A percentile compares a stretch with the other conserved stretches of the same genome.
phyloP scores from a whole-genome alignment of 495 filamentous ascomycete species.

The Tetracladium setigerum region DNA sequence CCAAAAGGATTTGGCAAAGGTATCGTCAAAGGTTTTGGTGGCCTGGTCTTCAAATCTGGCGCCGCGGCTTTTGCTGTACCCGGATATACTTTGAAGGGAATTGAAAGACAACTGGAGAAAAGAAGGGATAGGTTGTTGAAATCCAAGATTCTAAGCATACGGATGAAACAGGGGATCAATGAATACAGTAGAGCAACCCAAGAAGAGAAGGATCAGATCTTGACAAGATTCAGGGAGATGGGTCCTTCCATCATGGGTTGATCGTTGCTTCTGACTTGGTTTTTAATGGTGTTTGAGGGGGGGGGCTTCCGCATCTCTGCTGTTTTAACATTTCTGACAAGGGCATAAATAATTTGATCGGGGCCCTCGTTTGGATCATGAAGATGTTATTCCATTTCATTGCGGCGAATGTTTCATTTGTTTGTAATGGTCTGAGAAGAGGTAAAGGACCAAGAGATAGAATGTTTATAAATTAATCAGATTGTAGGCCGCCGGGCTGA shows the following conservation, averaged over 20 bases:
- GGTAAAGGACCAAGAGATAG: too few species aligned
- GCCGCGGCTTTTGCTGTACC: slow-evolving; percentile 39
- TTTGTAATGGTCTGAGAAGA: too few species aligned
- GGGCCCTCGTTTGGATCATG: too few species aligned
- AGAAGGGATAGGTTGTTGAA: slow-evolving; percentile 21
- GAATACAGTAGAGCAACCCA: slow-evolving; percentile 15
- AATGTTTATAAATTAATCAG: too few species aligned
- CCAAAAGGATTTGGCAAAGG: slow-evolving; percentile 55
- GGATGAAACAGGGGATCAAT: slow-evolving; percentile 22
- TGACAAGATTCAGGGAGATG: slow-evolving; percentile 23
- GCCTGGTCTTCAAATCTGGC: slow-evolving; percentile 55
- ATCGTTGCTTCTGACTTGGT: background rate
- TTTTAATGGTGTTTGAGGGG: background rate
- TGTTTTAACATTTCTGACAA: too few species aligned
- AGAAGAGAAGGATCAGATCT: slow-evolving; percentile 19
- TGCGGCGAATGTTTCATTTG: too few species aligned
- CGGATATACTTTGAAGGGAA: slow-evolving; percentile 53
- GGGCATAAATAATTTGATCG: too few species aligned
- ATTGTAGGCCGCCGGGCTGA: too few species aligned
- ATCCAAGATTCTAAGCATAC: slow-evolving; percentile 19
- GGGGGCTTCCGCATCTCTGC: too few species aligned
- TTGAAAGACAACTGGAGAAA: slow-evolving; percentile 55
- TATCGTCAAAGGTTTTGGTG: slow-evolving; percentile 65
- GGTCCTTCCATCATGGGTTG: background rate
- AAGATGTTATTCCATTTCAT: too few species aligned